Base-by-base conservation (phyloP, 179 eudicot species). In the Silene noctiflora region DNA sequence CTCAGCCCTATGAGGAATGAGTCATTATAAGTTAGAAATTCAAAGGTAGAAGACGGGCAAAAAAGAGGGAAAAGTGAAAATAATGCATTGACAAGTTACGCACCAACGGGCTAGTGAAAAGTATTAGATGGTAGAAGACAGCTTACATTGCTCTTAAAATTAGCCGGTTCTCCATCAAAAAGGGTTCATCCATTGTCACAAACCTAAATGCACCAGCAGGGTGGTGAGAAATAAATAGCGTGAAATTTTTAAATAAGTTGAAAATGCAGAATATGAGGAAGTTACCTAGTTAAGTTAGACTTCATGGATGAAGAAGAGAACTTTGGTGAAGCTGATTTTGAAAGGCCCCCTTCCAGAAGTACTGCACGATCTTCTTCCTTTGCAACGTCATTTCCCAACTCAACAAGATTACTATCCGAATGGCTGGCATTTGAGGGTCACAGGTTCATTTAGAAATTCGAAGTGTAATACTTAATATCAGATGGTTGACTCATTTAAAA, bases 141-240 rank as follows among this genome's bases (percentile, higher is more conserved):
- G 81, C 94, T 84, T 81, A 93, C 99, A 95, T 93, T 77, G 98
- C 96, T 86, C 98, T 88, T 81, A 95, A 85, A 58, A 89, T 81
- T 79, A 80, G 77, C 78, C 98, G 92, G 76, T 93, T 93, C 69
- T 95, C 97, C 64, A 93, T 87, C 86, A 93, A 84, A 86, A 93
- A 95, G 13, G 91, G 51, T 74, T 91, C 99, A 21, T 95, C 99
- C 98, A 95, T 86, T 65, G 89, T 78, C 77, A 93, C 80, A 87
- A 93, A 91, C 91, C 99, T 95, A 75, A 29, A 53, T 67, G n/a
- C 56, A 69, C 51, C 25, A 29, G 67, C 77, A 72, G 24, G 27
- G 46, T 55, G 11, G 19, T 69, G 69, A 78, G 72, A 53, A 75
- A n/a, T 66, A 75, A 33, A 75, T 46, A 65, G 63, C 71, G 25